Evolutionary conservation across 306 rosid genomes (phyloP).

Genomic region (Corylus heterophylla): DNA sequence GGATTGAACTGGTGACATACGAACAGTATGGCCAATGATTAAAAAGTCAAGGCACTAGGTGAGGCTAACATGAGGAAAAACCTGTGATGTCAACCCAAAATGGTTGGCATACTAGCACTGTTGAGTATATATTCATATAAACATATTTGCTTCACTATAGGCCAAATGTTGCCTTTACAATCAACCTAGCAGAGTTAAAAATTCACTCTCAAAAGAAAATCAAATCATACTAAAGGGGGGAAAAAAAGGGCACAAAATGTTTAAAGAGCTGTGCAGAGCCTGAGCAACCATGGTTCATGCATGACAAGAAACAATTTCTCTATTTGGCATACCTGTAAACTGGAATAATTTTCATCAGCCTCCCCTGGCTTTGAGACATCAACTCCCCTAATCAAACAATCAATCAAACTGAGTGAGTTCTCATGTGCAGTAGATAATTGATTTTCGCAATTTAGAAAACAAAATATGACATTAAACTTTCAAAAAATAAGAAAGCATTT

Average conservation of each 20-base stretch:
- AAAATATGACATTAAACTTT: conserved; percentile 18
- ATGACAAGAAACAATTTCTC: conserved; percentile 28
- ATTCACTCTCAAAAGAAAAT: not conserved
- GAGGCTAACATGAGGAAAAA: not conserved
- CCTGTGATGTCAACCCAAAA: not conserved
- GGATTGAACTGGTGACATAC: not conserved
- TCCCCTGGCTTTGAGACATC: conserved; percentile 86
- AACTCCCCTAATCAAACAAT: conserved; percentile 68
- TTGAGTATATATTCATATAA: not conserved
- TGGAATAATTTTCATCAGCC: conserved; percentile 66
- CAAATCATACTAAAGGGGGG: not conserved
- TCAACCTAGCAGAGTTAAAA: conserved; percentile 7
- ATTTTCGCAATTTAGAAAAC: conserved; percentile 22
- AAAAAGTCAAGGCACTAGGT: not conserved
- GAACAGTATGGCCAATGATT: not conserved
- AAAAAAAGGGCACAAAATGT: not conserved
- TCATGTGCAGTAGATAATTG: conserved; percentile 16
- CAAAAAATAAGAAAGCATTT: conserved; percentile 16
- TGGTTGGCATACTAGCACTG: not conserved
- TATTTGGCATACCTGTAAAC: conserved; percentile 68
- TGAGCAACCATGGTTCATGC: not conserved
- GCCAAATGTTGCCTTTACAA: not conserved
- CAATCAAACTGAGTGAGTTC: conserved; percentile 31
- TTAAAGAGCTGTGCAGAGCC: not conserved
- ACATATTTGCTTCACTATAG: conserved; percentile 1